Percentiles rank a stretch among this genome's conserved stretches.
Conservation (phyloP, 345 rosid species). For the Viola odorata region DNA sequence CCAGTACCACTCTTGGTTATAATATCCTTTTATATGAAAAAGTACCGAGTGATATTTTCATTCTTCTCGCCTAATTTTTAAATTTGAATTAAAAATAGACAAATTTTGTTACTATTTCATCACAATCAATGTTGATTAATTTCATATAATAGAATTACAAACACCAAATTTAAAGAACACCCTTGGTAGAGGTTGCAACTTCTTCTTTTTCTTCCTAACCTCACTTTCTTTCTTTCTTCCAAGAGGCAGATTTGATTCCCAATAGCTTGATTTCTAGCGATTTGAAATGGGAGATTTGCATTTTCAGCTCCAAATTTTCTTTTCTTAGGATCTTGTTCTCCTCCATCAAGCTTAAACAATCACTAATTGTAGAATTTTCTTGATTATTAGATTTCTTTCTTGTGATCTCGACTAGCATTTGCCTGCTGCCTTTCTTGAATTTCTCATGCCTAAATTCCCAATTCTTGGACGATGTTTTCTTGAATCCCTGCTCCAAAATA, state of each 20-base stretch:
- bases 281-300: constrained; percentile 39
- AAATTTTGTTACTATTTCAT: no score
- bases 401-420: constrained; percentile 42
- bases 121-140: no score
- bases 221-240: constrained; percentile 18
- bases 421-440: constrained; percentile 40
- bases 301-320: constrained; percentile 39
- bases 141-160: no score
- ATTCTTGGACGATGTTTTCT: constrained; percentile 44
- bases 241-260: constrained; percentile 36
- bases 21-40: no score
- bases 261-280: constrained; percentile 37
- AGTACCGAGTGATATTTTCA: no score
- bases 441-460: constrained; percentile 66
- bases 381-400: constrained; percentile 39
- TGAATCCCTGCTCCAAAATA: constrained; percentile 45
- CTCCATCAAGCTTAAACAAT: constrained; percentile 17
- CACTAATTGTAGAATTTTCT: neutral
- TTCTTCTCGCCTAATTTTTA: no score
- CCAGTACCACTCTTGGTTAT: no score
- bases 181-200: no score
- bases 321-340: constrained; percentile 42
- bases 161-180: no score
- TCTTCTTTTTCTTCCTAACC: neutral
- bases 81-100: no score